Conservation (phyloP, 805 yeast species). For the Clavispora fructus region DNA sequence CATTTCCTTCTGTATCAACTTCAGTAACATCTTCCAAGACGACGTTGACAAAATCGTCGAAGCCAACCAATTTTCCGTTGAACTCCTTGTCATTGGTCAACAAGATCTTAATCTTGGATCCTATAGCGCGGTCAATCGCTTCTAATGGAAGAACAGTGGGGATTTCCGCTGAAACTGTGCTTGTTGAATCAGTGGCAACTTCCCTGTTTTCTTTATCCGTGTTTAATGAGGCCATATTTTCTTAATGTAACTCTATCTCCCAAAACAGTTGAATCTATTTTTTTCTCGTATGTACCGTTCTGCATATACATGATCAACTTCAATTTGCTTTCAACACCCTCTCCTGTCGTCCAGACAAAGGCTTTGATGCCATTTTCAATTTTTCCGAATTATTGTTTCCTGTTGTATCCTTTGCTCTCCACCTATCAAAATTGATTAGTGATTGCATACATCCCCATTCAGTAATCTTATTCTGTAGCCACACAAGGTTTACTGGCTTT, state of each 20-base stretch:
- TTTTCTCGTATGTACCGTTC: neutral
- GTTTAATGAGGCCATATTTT: neutral
- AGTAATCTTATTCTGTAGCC: slow-evolving; percentile 90
- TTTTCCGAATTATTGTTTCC: neutral
- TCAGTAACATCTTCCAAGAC: slow-evolving; percentile 81
- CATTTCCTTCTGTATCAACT: slow-evolving; percentile 38
- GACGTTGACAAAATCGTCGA: slow-evolving; percentile 92
- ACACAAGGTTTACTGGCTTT: slow-evolving; percentile 88
- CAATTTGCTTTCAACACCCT: neutral
- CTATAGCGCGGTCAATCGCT: slow-evolving; percentile 81
- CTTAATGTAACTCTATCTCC: neutral
- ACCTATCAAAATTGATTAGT: slow-evolving; percentile 88
- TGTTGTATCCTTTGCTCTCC: slow-evolving; percentile 35
- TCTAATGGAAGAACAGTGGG: slow-evolving; percentile 62
- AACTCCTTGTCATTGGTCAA: slow-evolving; percentile 66
- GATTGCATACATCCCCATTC: slow-evolving; percentile 99
- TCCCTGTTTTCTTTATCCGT: neutral
- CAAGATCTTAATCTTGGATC: slow-evolving; percentile 70
- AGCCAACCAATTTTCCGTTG: slow-evolving; percentile 83
- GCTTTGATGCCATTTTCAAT: neutral
- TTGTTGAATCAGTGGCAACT: neutral
- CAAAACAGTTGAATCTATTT: neutral
- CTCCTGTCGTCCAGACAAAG: neutral
- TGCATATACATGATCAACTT: neutral
- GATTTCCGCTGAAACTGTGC: neutral